phyloP scores from a whole-genome alignment of 2,329 filamentous ascomycete genomes.

The Neodidymelliopsis sp. region DNA sequence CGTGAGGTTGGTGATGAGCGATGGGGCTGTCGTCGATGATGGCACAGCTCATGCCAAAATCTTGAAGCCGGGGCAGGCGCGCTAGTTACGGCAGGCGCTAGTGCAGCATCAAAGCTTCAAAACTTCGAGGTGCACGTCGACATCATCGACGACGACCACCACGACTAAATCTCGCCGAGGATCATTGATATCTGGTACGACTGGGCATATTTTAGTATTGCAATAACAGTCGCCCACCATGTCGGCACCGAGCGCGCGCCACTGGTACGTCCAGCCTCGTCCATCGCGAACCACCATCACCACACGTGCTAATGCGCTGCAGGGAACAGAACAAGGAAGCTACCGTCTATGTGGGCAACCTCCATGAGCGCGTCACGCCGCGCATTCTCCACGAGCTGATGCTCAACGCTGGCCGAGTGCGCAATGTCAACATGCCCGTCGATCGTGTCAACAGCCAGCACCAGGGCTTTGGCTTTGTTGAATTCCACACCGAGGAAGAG shows the following conservation, averaged over 20 bases:
- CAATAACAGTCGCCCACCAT: constrained; percentile 55
- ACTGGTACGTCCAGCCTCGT: constrained; percentile 66
- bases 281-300: neutral
- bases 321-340: constrained; percentile 93
- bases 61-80: constrained; percentile 22
- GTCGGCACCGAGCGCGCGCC: constrained; percentile 68
- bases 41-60: constrained; percentile 33
- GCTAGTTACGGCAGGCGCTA: constrained; percentile 20
- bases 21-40: constrained; percentile 16
- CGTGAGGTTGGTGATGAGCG: constrained; percentile 20
- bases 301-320: constrained; percentile 25
- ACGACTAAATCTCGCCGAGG: no score
- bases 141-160: constrained; percentile 5
- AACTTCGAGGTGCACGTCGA: constrained; percentile 23
- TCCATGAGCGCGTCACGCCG: constrained; percentile 94
- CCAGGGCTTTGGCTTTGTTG: constrained; percentile 98
- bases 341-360: constrained; percentile 97
- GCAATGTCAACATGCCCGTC: constrained; percentile 97
- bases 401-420: constrained; percentile 95
- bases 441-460: constrained; percentile 96
- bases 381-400: constrained; percentile 96
- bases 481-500: constrained; percentile 94
- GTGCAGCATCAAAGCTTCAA: constrained; percentile 28
- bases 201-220: neutral
- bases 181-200: no score